Evolutionary conservation across 441 rosid species (phyloP), one percentile per base, ranked within the genome.

Genomic region (Aleurites moluccanus): DNA sequence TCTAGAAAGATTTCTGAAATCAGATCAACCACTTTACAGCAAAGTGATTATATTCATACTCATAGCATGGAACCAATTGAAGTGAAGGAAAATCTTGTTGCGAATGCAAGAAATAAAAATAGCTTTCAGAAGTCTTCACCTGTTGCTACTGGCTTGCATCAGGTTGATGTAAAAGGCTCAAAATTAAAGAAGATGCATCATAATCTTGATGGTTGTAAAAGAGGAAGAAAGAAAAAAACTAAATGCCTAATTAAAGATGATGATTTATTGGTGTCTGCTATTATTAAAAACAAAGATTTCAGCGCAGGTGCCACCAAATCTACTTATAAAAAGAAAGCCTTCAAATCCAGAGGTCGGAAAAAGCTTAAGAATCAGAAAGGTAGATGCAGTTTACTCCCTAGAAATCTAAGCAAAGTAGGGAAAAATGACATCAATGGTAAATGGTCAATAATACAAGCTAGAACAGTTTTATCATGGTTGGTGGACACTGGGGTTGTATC

Each of bases 401-500:
- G 83, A 69, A 88, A 85, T 72, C 67, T 80, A 5, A 85, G 83
- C 62, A 88, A 88, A 77, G 81, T 70, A 59, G 87, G 87, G 62
- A 86, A 86, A 81, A 81, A 76, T 56, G 67, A 71, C 61, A 67
- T 30, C 44, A 84, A 84, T 72, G 81, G 81, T 73, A 85, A 84
- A 61, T 85, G 92, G 88, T 81, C 85, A 65, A 71, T 67, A 68
- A 68, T 78, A 73, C 88, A 89, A 77, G 77, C 89, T 73, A 88
- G 97, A 81, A 88, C 97, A 7, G 91, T 95, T 57, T 83, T 95
- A 75, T 87, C 92, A 59, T 92, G 97, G 99, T 68, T 95, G 89
- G 80, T 90, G 76, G 64, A 86, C 79, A 55, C 86, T 76, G 89
- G 90, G 72, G 88, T 82, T 77, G 80, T 95, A 76, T 80, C 87